Evolutionary conservation across 208 protist species (phyloP), one percentile per base, ranked within the genome.

Genomic region (Leishmania major): DNA sequence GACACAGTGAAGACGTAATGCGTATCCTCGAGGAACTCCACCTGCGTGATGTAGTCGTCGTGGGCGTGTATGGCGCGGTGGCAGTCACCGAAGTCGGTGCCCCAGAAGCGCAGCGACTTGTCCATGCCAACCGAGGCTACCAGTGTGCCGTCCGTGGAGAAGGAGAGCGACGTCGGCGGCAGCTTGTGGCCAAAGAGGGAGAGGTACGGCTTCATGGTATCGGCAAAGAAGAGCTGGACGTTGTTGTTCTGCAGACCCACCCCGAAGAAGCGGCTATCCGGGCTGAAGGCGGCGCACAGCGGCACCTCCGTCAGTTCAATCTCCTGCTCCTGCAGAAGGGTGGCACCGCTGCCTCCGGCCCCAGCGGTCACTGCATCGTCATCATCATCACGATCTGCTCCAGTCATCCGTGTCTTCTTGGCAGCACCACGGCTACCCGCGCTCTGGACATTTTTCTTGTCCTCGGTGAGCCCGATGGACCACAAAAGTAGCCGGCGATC

Each of bases 101-200:
- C 99, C 99, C 99, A 99, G 74, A 99, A 98, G 77, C 99, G 99
- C 60, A 99, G 87, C 70, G 98, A 99, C 91, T 99, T 99, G 90
- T 99, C 99, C 57, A 99, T 99, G 37, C 94, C 97, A 5, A 96
- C 99, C n/a, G 98, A 99, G 3, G 97, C 95, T n/a, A 98, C 86
- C n/a, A 99, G 87, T 40, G 95, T 94, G 59, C 92, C 90, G 89
- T 99, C 99, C 22, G 90, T 92, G 51, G 90, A 97, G 79, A 99
- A 98, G 81, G 95, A 91, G 25, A 99, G 72, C 11, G 87, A 89
- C 45, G 98, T 96, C 1, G 99, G 97, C 0, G 99, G 99, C 35
- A 99, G 90, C 82, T 99, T 99, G 87, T 99, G 99, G 3, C 99
- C 99, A 87, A 99, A 99, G 25, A 99, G 91, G 13, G 96, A 97